Base-by-base conservation (phyloP, 116 monocot genomes). In the Zostera marina region DNA sequence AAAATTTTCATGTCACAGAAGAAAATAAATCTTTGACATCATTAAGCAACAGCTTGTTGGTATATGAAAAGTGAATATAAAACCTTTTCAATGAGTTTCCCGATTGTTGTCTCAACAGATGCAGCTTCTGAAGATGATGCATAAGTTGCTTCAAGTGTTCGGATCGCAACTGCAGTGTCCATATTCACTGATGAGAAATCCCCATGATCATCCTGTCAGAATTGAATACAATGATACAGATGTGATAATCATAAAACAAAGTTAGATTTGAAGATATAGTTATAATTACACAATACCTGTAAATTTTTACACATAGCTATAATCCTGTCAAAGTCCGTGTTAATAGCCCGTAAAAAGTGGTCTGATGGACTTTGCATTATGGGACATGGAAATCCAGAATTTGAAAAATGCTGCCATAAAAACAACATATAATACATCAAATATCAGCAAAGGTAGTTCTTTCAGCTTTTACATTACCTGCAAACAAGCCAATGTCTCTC, bases 301-400 rank as follows among this genome's bases (percentile, higher is more conserved):
- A 96, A 73, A 60, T 67, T 85, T 58, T 78, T 96, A 73, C 89
- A 89, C 85, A 96, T 96, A 13, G 85, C 85, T 72, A 96, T 89
- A 10, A 96, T 85, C 71, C 96, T 85, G 65, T 96, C 96, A 76
- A 96, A 96, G 54, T 96, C 85, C 22, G 96, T 85, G 58, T 85
- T 89, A 25, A 96, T 85, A 56, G 96, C 96, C 62, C 89, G 89
- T 45, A 96, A 60, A 64, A 96, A 96, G 63, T 96, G 96, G 72
- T 96, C 96, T 10, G 89, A 89, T 9, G 96, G 96, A 62, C 96
- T 96, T 67, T 96, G 96, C 96, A 96, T 96, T 61, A 96, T 89
- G 32, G 96, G 89, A 45, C 96, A 96, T 26, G 94, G 89, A 65
- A 96, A 96, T 42, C 96, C 96, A 41, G 96, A 79, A 82, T 96